A percentile compares a stretch with the other conserved stretches of the same genome.
Evolutionary conservation across 768 basidiomycete species (phyloP).

Genomic region (Tylopilus rubrobrunneus): DNA sequence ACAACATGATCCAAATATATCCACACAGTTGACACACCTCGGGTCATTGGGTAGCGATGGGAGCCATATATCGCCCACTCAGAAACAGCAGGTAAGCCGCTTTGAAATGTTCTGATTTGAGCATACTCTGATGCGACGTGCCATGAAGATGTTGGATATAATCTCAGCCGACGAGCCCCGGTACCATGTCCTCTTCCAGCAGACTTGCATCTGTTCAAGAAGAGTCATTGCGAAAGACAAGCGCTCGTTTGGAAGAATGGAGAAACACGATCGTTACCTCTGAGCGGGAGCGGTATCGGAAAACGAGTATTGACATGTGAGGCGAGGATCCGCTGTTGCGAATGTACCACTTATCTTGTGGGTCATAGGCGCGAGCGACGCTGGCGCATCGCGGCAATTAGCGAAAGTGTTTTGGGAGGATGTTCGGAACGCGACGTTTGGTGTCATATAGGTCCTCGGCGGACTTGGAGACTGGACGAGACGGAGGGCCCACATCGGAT

Average conservation of each 20-base stretch:
- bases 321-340: neutral
- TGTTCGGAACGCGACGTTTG: constrained; percentile 82
- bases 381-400: constrained; percentile 58
- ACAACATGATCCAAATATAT: constrained; percentile 27
- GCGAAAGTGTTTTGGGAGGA: constrained; percentile 58
- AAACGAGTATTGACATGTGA: constrained; percentile 70
- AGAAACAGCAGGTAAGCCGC: constrained; percentile 66
- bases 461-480: constrained; percentile 80
- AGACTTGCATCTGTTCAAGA: constrained; percentile 22
- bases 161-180: neutral
- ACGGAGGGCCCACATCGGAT: constrained; percentile 89
- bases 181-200: neutral
- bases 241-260: constrained; percentile 54
- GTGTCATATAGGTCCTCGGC: constrained; percentile 49
- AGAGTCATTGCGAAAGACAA: constrained; percentile 55
- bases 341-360: neutral
- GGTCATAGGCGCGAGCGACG: constrained; percentile 65
- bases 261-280: constrained; percentile 61
- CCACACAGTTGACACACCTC: constrained; percentile 70
- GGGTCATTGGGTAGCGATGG: constrained; percentile 64
- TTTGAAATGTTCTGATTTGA: neutral
- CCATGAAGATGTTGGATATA: constrained; percentile 52
- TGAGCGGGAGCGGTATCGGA: constrained; percentile 69
- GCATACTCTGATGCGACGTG: neutral
- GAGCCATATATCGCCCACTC: constrained; percentile 52